These are phyloP conservation scores for Neonectria faginata DNA, from an alignment of 2,329 filamentous ascomycete species.

Conservation along the genomic window DNA sequence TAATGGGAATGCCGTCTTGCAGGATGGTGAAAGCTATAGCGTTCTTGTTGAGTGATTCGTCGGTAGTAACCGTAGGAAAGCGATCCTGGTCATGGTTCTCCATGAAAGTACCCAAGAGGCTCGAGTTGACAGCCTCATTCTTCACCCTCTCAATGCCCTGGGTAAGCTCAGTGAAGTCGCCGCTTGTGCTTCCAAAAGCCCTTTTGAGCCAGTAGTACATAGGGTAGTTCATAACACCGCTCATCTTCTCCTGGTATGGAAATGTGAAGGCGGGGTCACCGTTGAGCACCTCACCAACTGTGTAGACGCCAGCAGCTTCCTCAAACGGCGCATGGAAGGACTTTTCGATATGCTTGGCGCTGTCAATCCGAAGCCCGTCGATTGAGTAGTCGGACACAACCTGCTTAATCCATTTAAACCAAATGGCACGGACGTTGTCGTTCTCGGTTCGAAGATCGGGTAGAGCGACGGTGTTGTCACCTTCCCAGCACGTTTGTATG, in stretches of 20 bases:
- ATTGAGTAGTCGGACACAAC: constrained; percentile 71
- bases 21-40: constrained; percentile 32
- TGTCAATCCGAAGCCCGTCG: constrained; percentile 71
- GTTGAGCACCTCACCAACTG: constrained; percentile 70
- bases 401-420: constrained; percentile 68
- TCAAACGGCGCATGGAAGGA: constrained; percentile 68
- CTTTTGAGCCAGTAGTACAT: constrained; percentile 51
- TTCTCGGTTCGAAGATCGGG: constrained; percentile 71
- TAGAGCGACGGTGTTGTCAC: constrained; percentile 51
- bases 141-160: constrained; percentile 26
- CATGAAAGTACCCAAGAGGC: constrained; percentile 31
- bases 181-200: constrained; percentile 25
- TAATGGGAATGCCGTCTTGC: constrained; percentile 32
- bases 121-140: constrained; percentile 32
- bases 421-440: constrained; percentile 59
- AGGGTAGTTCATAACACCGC: constrained; percentile 72
- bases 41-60: constrained; percentile 31
- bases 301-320: constrained; percentile 66
- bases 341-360: constrained; percentile 70
- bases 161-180: constrained; percentile 29
- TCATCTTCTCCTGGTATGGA: constrained; percentile 65
- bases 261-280: constrained; percentile 63
- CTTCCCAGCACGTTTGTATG: constrained; percentile 33
- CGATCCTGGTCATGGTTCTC: constrained; percentile 34
- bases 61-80: constrained; percentile 29